These are phyloP conservation scores for Venturia oleaginea DNA, from an alignment of 2,329 filamentous ascomycete genomes.

Conservation along the genomic window DNA sequence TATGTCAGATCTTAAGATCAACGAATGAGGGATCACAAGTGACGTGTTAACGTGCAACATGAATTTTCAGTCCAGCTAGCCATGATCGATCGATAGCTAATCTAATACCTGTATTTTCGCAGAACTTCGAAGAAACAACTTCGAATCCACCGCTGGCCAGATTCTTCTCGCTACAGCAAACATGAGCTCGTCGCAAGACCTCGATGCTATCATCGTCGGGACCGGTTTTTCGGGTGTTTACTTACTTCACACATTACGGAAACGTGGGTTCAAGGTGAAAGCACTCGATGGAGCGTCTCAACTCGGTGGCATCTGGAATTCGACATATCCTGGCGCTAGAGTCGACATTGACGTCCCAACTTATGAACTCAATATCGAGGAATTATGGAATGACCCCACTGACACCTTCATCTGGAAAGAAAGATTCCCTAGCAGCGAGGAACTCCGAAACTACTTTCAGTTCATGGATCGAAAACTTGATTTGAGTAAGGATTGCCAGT, in stretches of 20 bases:
- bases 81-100: neutral
- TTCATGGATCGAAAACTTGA: slow-evolving; percentile 1
- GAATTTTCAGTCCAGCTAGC: neutral
- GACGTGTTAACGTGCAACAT: neutral
- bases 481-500: slow-evolving; percentile 18
- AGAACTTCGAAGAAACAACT: no score
- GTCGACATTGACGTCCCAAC: slow-evolving; percentile 39
- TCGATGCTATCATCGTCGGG: slow-evolving; percentile 8
- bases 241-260: slow-evolving; percentile 1
- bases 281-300: slow-evolving; percentile 32
- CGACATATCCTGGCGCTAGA: slow-evolving; percentile 36
- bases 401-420: neutral
- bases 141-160: no score
- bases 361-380: slow-evolving; percentile 39
- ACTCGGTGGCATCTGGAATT: slow-evolving; percentile 36
- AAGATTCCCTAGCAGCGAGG: neutral
- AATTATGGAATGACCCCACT: slow-evolving; percentile 32
- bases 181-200: neutral
- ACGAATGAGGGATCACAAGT: neutral
- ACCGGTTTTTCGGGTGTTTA: slow-evolving; percentile 7
- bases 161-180: neutral
- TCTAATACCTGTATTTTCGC: neutral
- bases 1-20: neutral
- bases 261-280: slow-evolving; percentile 11
- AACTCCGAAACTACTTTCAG: neutral